Evolutionary conservation across 1,139 yeast genomes (phyloP).

Genomic region (Magnusiomyces magnusii): DNA sequence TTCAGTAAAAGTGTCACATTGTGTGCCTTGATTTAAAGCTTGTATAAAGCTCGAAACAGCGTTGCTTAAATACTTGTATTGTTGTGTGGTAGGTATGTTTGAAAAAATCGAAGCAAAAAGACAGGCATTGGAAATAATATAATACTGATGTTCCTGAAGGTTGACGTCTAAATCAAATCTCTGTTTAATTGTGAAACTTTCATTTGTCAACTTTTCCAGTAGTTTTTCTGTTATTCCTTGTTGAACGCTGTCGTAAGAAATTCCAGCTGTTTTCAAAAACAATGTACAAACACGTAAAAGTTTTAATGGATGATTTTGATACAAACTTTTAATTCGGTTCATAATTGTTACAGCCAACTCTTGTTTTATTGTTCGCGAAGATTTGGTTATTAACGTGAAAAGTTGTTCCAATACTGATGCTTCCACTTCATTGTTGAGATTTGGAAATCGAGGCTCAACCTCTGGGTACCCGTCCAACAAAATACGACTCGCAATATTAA

Average conservation of each 20-base stretch:
- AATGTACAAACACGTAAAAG: slow-evolving; percentile 6
- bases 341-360: slow-evolving; percentile 7
- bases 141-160: slow-evolving; percentile 6
- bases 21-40: slow-evolving; percentile 6
- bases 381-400: slow-evolving; percentile 4
- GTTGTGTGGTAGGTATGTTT: slow-evolving; percentile 12
- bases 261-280: slow-evolving; percentile 10
- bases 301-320: slow-evolving; percentile 10
- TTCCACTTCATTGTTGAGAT: slow-evolving; percentile 7
- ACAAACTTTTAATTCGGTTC: slow-evolving; percentile 7
- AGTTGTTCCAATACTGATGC: slow-evolving; percentile 12
- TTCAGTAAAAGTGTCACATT: slow-evolving; percentile 4
- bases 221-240: slow-evolving; percentile 6
- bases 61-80: slow-evolving; percentile 13
- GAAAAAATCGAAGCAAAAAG: slow-evolving; percentile 15
- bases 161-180: slow-evolving; percentile 6
- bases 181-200: neutral
- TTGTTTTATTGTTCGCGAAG: slow-evolving; percentile 6
- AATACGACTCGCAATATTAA: neutral
- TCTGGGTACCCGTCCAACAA: neutral
- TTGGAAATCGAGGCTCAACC: neutral
- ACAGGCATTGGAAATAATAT: slow-evolving; percentile 14
- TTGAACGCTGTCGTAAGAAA: slow-evolving; percentile 4
- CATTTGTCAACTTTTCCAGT: slow-evolving; percentile 4
- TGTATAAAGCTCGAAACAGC: slow-evolving; percentile 12